Percentiles rank a stretch among this genome's conserved stretches.
Conservation (phyloP, 805 yeast species). For the Isabelozyma gotoi region DNA sequence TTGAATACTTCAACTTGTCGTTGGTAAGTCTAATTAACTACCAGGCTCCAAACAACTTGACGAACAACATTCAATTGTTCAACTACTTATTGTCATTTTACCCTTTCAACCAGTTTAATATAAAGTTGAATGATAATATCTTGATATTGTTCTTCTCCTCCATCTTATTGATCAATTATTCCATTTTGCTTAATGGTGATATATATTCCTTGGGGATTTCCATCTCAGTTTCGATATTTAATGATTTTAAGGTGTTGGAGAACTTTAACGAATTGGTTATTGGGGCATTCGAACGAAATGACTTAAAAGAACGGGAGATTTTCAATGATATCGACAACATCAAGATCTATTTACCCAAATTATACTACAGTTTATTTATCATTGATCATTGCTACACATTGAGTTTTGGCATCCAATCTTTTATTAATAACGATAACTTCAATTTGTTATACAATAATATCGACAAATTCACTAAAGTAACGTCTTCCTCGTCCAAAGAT, state of each 20-base stretch:
- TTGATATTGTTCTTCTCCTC: conserved; percentile 28
- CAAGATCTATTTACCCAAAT: conserved; percentile 36
- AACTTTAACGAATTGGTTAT: conserved; percentile 39
- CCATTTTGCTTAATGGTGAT: conserved; percentile 59
- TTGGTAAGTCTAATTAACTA: conserved; percentile 39
- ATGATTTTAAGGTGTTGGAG: conserved; percentile 55
- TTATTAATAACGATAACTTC: conserved; percentile 5
- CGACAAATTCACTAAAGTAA: conserved; percentile 10
- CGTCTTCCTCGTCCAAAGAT: conserved; percentile 9
- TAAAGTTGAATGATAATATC: conserved; percentile 23
- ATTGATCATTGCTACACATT: conserved; percentile 33
- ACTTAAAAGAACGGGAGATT: neutral
- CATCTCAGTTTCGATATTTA: conserved; percentile 50
- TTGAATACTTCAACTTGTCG: conserved; percentile 43
- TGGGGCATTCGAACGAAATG: conserved; percentile 3
- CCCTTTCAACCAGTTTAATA: conserved; percentile 25
- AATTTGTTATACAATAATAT: conserved; percentile 11
- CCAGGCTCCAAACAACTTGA: conserved; percentile 17
- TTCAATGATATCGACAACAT: conserved; percentile 19
- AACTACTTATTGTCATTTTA: conserved; percentile 34
- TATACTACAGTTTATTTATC: conserved; percentile 47
- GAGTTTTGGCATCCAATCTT: conserved; percentile 31
- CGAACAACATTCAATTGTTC: conserved; percentile 33
- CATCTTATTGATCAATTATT: conserved; percentile 47
- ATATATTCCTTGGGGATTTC: conserved; percentile 58